Evolutionary conservation across 2,329 filamentous ascomycete genomes (phyloP), one percentile per base, ranked within the genome.

Genomic region (Karstenula rhodostoma): DNA sequence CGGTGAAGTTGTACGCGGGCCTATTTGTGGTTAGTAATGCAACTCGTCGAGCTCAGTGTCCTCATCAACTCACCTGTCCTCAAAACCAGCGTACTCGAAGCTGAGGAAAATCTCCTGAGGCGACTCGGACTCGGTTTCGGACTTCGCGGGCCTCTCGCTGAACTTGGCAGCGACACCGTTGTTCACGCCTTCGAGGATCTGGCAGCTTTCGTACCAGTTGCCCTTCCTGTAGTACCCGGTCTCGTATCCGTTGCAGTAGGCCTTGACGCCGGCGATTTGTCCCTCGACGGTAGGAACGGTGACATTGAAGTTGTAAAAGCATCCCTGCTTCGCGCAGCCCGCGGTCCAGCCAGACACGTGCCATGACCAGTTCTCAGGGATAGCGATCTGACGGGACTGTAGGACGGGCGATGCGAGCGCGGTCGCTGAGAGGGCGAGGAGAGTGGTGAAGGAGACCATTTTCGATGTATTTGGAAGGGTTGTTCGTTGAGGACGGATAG

Each of bases 261-360:
- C 68, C 37, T 58, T 63, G 15, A 64, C 65, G 27, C 61, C 61
- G 1, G 23, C 43, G 22, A 66, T 65, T n/a, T 61, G 44, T 13
- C 50, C 52, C 3, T 54, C 33, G 13, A 66, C 53, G 2, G 56
- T 56, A 1, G 68, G 69, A 2, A 68, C 57, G 1, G 64, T 67
- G 12, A 72, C 42, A 56, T 72, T 67, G 64, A 71, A 71, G 59
- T 60, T 33, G 62, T 69, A 71, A 58, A 57, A 66, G 59, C 68
- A 71, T 15, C 67, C 67, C n/a, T 13, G 12, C 27, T 62, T 64
- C 0, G 37, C 35, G 62, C 68, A 70, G 15, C 69, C 68, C 2
- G 66, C 64, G 7, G 61, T 42, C 67, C 63, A 70, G 43, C 49
- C 44, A 23, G 51, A 46, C 4, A 71, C 63, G 12, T 68, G 64